Base-by-base conservation (phyloP, 2,329 filamentous ascomycete genomes). In the Sclerotinia borealis region DNA sequence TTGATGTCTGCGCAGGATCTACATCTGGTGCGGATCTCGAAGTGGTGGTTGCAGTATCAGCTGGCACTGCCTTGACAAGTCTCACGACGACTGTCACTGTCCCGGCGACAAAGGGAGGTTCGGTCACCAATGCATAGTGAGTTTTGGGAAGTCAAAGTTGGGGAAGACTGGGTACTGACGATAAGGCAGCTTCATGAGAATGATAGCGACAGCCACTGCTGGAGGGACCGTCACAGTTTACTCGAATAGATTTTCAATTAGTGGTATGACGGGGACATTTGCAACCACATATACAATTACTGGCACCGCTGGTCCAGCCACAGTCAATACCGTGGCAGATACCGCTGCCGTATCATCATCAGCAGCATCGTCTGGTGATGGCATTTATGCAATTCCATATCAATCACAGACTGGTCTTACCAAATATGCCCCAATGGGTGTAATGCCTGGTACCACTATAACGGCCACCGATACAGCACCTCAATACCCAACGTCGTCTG, bases 221-320 rank as follows among this genome's bases (percentile, higher is more conserved):
- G 81, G 83, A 43, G 81, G 81, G 37, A 81, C 79, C 4, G 77
- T 85, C 25, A 82, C 80, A 63, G 85, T 83, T 70, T 89, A 81
- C 72, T 88, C 86, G 13, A 69, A 77, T 56, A 85, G 86, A 66
- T 91, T 91, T 75, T 81, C 83, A n/a, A 76, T 89, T 59, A 78
- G 78, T 13, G 81, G 80, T 68, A 89, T 90, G 86, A 86, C 81
- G 2, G 86, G 86, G 43, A 76, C 76, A 5, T 87, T 87, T 69
- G 64, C 70, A 25, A 77, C 73, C 19, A 71, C 76, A 31, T 69
- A 70, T 39, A 72, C 72, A 10, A 68, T 78, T 7, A 72, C 73
- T 4, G 76, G 76, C 9, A 79, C 72, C 54, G 73, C 67, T 66
- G 79, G 73, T 9, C 77, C 76, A 51, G 61, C 56, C 10, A 62